Conservation (phyloP, 78 protist species). For the Ministeria vibrans region DNA sequence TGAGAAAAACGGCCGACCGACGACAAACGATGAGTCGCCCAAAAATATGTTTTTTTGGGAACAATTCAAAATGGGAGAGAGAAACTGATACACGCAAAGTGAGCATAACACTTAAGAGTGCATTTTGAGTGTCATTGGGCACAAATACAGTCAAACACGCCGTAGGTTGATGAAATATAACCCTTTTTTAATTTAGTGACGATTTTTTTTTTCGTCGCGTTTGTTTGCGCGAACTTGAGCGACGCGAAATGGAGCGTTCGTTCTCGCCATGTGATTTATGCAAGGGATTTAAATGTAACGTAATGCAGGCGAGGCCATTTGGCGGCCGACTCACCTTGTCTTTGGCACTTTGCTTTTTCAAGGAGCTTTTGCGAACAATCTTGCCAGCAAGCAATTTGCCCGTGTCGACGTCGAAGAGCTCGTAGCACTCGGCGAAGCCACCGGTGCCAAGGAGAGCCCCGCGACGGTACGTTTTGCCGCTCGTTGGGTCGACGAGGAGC, state of each 20-base stretch:
- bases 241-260: background rate
- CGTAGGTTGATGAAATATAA: background rate
- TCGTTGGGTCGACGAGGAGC: background rate
- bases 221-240: background rate
- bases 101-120: background rate
- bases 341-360: conserved; percentile 73
- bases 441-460: conserved; percentile 42
- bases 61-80: background rate
- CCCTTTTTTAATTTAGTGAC: background rate
- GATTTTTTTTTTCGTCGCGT: background rate
- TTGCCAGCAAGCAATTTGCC: conserved; percentile 75
- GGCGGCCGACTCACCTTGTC: conserved; percentile 37
- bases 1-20: background rate
- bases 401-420: conserved; percentile 57
- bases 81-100: background rate
- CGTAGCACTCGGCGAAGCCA: conserved; percentile 88
- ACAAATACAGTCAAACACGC: background rate
- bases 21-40: background rate
- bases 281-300: background rate
- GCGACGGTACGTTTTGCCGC: background rate
- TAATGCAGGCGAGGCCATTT: background rate
- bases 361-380: conserved; percentile 61
- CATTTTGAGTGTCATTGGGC: background rate
- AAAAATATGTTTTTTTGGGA: background rate
- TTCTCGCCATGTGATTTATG: background rate